These are phyloP conservation scores for Mycosarcoma mackinlayi DNA, from an alignment of 1,284 basidiomycete species.

Conservation along the genomic window DNA sequence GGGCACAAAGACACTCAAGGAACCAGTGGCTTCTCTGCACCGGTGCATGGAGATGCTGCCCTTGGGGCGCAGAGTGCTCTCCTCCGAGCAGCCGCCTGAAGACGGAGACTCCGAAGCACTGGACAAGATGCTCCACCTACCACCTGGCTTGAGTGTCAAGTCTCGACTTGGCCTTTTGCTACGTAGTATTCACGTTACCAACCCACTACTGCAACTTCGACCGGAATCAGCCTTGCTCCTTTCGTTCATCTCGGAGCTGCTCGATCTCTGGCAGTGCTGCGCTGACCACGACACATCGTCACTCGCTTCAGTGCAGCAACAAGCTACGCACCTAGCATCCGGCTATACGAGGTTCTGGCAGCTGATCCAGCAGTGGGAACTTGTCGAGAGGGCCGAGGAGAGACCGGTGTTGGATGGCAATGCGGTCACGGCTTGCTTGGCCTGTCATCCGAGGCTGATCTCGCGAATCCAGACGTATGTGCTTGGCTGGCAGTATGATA, in stretches of 20 bases:
- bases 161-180: conserved; percentile 50
- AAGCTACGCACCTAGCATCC: conserved; percentile 15
- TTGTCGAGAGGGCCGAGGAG: conserved; percentile 37
- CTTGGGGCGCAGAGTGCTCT: conserved; percentile 25
- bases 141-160: conserved; percentile 28
- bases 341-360: conserved; percentile 50
- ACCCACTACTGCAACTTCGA: conserved; percentile 29
- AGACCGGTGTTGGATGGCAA: conserved; percentile 60
- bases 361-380: conserved; percentile 20
- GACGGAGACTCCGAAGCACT: conserved; percentile 12
- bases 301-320: conserved; percentile 8
- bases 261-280: conserved; percentile 16
- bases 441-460: conserved; percentile 50
- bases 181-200: conserved; percentile 36
- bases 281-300: conserved; percentile 16
- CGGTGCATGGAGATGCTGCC: conserved; percentile 34
- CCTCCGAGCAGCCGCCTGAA: conserved; percentile 4
- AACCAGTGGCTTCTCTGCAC: conserved; percentile 46
- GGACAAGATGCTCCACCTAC: conserved; percentile 23
- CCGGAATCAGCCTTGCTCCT: conserved; percentile 42
- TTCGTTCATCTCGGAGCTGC: conserved; percentile 45
- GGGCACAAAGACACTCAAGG: conserved; percentile 56
- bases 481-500: conserved; percentile 59
- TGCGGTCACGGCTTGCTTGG: conserved; percentile 42
- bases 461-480: conserved; percentile 54